Evolutionary conservation across 805 yeast species (phyloP), one percentile per base, ranked within the genome.

Genomic region (Yarrowia divulgata): DNA sequence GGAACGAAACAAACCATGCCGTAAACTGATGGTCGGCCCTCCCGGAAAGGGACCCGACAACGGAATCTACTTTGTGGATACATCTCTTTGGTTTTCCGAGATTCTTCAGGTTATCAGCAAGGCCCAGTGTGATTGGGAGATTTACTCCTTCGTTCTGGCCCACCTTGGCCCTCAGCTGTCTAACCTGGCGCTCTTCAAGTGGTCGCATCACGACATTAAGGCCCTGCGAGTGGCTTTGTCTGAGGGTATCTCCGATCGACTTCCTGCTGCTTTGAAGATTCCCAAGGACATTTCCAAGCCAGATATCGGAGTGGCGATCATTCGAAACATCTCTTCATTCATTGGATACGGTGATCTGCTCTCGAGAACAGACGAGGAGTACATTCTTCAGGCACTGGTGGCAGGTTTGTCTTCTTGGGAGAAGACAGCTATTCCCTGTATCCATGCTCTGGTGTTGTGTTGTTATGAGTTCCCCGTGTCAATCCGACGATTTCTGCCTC

Each of bases 401-500:
- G 79, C 82, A 58, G 90, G 90, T 23, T 69, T 74, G 16, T 69
- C 87, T 0, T 87, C 92, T 0, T 89, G 93, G 91, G 92, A 91
- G 71, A 86, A 85, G 71, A 87, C 96, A 0, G 90, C 92, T 0
- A 85, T 88, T 43, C 92, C 96, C 2, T 86, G 92, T 72, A 85
- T 93, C 37, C 92, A 91, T 73, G 88, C 89, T 52, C 79, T 93
- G 70, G 87, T 90, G 6, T 83, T 90, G 2, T 90, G 94, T 73
- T 89, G 97, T 75, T 91, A 90, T 76, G 97, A 91, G 75, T 82
- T 90, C 42, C 96, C 97, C 0, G 75, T 82, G 12, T 86, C 94
- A 0, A 83, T 93, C 69, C 90, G 88, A 75, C 88, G 88, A 73
- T 89, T 82, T 73, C 75, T 91, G 43, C 82, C 88, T 9, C 87